A percentile compares a stretch with the other conserved stretches of the same genome.
phyloP scores from a whole-genome alignment of 2,329 filamentous ascomycete genomes.

The Diaporthe caulivora region DNA sequence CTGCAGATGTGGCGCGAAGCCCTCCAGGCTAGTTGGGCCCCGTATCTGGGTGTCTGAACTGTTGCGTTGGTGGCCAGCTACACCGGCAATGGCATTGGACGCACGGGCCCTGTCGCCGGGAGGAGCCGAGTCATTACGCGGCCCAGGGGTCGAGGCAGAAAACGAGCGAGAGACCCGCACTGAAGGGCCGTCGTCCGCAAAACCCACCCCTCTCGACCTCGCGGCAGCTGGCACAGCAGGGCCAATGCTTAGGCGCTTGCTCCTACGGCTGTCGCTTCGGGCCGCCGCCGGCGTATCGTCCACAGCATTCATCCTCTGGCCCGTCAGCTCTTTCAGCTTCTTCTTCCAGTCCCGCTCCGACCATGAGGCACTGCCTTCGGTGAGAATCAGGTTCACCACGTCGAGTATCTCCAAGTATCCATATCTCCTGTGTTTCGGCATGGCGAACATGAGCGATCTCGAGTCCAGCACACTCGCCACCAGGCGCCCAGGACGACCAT shows the following conservation, averaged over 20 bases:
- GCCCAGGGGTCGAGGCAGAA: conserved; percentile 54
- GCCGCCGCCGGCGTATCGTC: conserved; percentile 62
- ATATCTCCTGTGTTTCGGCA: conserved; percentile 89
- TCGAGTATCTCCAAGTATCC: conserved; percentile 93
- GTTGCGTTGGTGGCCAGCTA: conserved; percentile 58
- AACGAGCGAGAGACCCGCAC: conserved; percentile 66
- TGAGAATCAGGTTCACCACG: conserved; percentile 82
- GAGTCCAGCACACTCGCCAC: conserved; percentile 89
- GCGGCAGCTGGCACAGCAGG: conserved; percentile 48
- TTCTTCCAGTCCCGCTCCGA: conserved; percentile 90
- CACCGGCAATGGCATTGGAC: conserved; percentile 50
- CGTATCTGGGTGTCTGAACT: conserved; percentile 59
- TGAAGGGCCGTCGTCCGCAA: conserved; percentile 66
- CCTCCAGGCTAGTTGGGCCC: conserved; percentile 44
- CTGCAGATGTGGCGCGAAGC: conserved; percentile 38
- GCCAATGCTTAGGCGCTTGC: conserved; percentile 67
- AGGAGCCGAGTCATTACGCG: conserved; percentile 65
- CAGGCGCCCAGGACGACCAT: conserved; percentile 87
- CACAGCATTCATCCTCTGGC: conserved; percentile 78
- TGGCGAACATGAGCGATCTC: conserved; percentile 96
- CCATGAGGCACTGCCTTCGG: conserved; percentile 82
- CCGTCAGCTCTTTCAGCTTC: conserved; percentile 88
- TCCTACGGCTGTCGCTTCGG: conserved; percentile 69
- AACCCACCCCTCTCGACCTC: conserved; percentile 64
- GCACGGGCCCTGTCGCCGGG: conserved; percentile 55